Conservation (phyloP, 345 rosid genomes). For the Populus davidiana region DNA sequence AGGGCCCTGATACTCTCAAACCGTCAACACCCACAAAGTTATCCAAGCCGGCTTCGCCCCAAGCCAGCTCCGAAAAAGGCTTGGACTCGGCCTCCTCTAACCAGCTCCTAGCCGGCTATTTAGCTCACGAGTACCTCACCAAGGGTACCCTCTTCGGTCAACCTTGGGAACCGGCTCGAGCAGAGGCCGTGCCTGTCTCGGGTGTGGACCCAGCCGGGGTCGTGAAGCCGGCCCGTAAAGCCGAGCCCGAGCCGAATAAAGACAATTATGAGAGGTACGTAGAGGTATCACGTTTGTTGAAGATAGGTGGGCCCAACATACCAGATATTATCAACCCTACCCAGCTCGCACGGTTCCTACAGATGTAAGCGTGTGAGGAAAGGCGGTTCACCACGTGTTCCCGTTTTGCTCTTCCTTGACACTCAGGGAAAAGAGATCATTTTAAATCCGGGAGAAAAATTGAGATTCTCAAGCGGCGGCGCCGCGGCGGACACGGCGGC, state of each 20-base stretch:
- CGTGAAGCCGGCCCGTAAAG: slow-evolving; percentile 3
- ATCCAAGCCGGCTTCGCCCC: slow-evolving; percentile 23
- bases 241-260: slow-evolving; percentile 32
- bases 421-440: too few species aligned
- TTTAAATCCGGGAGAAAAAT: too few species aligned
- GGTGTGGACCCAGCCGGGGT: slow-evolving; percentile 8
- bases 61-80: slow-evolving; percentile 19
- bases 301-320: slow-evolving; percentile 59
- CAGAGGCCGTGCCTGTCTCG: slow-evolving; percentile 18
- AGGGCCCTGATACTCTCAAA: slow-evolving; percentile 33
- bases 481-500: too few species aligned
- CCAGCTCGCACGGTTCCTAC: slow-evolving; percentile 63
- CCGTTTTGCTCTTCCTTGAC: too few species aligned
- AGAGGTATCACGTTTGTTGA: slow-evolving; percentile 65
- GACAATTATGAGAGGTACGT: slow-evolving; percentile 45
- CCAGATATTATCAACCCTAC: slow-evolving; percentile 78
- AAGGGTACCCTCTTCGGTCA: slow-evolving; percentile 76
- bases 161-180: slow-evolving; percentile 41
- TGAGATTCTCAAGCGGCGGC: too few species aligned
- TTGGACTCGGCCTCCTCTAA: slow-evolving; percentile 32
- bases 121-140: slow-evolving; percentile 77
- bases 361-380: slow-evolving; percentile 32
- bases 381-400: slow-evolving; percentile 25
- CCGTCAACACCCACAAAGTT: slow-evolving; percentile 10
- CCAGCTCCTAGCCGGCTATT: slow-evolving; percentile 73